A percentile compares a stretch with the other conserved stretches of the same genome.
Evolutionary conservation across 371 early-diverging fungal genomes (phyloP).

Genomic region (Coemansia sp.): DNA sequence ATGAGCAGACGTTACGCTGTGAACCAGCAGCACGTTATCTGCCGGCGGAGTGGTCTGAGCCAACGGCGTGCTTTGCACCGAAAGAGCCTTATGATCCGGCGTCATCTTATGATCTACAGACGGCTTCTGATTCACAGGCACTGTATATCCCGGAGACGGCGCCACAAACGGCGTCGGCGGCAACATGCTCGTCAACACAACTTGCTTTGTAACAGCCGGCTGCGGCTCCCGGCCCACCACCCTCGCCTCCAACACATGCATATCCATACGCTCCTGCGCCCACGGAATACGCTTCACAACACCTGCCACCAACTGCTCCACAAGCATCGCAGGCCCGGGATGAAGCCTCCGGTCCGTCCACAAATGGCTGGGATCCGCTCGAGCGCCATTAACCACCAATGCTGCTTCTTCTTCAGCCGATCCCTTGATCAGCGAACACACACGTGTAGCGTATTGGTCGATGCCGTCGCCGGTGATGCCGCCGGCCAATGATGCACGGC

Average conservation of each 20-base stretch:
- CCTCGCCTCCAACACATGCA: slow-evolving; percentile 33
- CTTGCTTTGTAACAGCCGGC: slow-evolving; percentile 5
- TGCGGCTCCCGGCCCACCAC: slow-evolving; percentile 33
- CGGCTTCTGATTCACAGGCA: neutral
- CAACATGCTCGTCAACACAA: neutral
- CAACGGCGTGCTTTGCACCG: neutral
- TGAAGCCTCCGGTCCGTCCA: slow-evolving; percentile 13
- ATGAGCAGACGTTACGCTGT: neutral
- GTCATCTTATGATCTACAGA: neutral
- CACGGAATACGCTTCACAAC: slow-evolving; percentile 46
- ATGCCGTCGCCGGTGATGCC: slow-evolving; percentile 46
- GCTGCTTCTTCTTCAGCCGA: slow-evolving; percentile 45
- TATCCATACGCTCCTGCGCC: slow-evolving; percentile 45
- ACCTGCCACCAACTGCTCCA: slow-evolving; percentile 38
- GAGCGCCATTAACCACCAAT: slow-evolving; percentile 37
- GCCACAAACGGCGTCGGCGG: neutral
- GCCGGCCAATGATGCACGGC: slow-evolving; percentile 43
- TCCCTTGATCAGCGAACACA: slow-evolving; percentile 40
- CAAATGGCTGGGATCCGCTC: slow-evolving; percentile 4
- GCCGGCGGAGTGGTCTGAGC: neutral
- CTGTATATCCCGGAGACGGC: neutral
- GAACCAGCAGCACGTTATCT: neutral
- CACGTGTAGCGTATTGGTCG: slow-evolving; percentile 33
- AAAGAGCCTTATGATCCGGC: neutral
- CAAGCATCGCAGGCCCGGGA: slow-evolving; percentile 25